Base-by-base conservation (phyloP, 1,139 yeast species). In the Magnusiomyces suaveolens region DNA sequence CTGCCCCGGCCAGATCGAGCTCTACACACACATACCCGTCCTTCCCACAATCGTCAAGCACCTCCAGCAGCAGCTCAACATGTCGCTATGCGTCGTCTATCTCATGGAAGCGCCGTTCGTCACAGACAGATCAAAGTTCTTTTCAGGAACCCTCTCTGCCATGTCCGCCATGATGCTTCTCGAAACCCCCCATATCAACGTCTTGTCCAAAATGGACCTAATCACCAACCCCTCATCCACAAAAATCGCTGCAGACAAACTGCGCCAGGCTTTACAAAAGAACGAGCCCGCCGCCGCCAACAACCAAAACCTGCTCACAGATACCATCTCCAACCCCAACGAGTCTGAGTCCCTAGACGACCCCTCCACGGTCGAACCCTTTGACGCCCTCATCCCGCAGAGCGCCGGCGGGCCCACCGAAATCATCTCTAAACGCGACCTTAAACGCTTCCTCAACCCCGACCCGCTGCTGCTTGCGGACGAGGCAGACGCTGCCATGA, bases 1-100 rank as follows among this genome's bases (percentile, higher is more conserved):
- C 68, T 90, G 97, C 69, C 99, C 99, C 0, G 98, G 98, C 1
- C 99, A 92, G 69, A 90, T 94, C 59, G 99, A 92, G 68, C 76
- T 92, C 44, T 92, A 92, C 68, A 89, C 96, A 2, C 99, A 92
- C 69, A 82, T 90, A 38, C 97, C 98, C 0, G 92, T 89, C 6
- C 75, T 92, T 51, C 98, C 98, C 1, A 79, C 88, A 3, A 81
- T 92, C 18, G 94, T 88, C 10, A 82, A 81, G 61, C 97, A 92
- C 70, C 75, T 92, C 61, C 85, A 84, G 63, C 80, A 81, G 56
- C 83, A 81, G 60, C 74, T 90, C 64, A 87, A 86, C 66, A 90
- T 92, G 73, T 86, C 83, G 59, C 72, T 94, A 25, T 92, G 98
- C 74, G 97, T 97, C 14, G 82, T 96, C 0, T 94, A 92, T 69